Percentiles rank a stretch among this genome's conserved stretches.
These are phyloP conservation scores for Trichoderma virens DNA, from an alignment of 495 filamentous ascomycete genomes.

Conservation along the genomic window DNA sequence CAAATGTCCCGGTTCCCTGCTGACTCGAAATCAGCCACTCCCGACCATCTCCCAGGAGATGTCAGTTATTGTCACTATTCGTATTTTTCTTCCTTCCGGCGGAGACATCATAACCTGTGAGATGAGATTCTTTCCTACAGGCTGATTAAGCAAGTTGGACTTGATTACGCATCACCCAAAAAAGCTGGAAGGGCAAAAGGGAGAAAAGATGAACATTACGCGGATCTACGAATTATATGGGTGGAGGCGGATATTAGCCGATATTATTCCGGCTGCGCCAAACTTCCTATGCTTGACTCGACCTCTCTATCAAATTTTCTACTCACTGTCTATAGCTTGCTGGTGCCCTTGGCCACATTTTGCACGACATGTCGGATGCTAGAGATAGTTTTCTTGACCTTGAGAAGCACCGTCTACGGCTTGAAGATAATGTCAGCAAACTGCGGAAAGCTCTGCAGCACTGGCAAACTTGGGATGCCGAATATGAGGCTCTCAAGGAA, in stretches of 20 bases:
- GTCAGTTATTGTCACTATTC: too few relatives aligned
- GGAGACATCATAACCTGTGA: too few relatives aligned
- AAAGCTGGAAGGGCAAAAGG: too few relatives aligned
- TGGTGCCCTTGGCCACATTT: background rate
- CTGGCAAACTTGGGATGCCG: slow-evolving; percentile 84
- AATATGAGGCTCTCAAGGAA: slow-evolving; percentile 83
- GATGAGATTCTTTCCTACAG: too few relatives aligned
- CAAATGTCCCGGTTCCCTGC: too few relatives aligned
- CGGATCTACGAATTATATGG: too few relatives aligned
- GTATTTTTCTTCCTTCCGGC: too few relatives aligned
- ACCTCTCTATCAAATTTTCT: background rate
- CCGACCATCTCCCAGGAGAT: too few relatives aligned
- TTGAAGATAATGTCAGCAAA: slow-evolving; percentile 68
- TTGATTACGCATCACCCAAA: too few relatives aligned
- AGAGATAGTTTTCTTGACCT: slow-evolving; percentile 48
- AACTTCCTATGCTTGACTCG: background rate
- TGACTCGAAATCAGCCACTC: too few relatives aligned
- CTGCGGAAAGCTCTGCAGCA: slow-evolving; percentile 69
- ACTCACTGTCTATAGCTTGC: background rate
- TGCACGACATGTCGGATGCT: slow-evolving; percentile 20
- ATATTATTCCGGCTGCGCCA: background rate
- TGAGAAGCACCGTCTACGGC: slow-evolving; percentile 63
- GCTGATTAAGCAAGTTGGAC: too few relatives aligned
- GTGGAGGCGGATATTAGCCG: background rate
- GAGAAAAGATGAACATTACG: too few relatives aligned